Evolutionary conservation across 2,329 filamentous ascomycete genomes (phyloP).

Genomic region (Claviceps pusilla): DNA sequence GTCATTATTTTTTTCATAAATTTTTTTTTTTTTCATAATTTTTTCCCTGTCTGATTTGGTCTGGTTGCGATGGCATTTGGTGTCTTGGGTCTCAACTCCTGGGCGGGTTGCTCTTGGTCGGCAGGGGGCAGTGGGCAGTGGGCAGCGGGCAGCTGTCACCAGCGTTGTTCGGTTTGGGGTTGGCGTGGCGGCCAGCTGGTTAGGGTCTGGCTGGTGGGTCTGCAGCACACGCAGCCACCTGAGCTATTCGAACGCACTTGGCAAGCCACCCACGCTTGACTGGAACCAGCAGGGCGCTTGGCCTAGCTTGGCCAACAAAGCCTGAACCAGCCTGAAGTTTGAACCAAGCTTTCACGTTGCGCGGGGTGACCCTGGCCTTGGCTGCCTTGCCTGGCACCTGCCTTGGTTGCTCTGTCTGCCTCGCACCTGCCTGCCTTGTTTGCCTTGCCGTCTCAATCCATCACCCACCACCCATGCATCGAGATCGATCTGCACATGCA

Average conservation of each 20-base stretch:
- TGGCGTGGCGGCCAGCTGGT: not conserved
- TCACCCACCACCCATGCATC: not conserved
- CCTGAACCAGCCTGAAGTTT: not conserved
- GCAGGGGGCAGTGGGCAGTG: too few species aligned
- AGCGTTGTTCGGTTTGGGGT: not conserved
- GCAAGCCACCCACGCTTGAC: not conserved
- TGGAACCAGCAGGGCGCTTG: not conserved
- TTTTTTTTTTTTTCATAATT: not conserved
- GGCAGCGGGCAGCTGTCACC: too few species aligned
- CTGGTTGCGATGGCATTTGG: too few species aligned
- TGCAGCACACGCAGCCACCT: not conserved
- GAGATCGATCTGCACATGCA: conserved; percentile 6
- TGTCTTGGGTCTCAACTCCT: too few species aligned
- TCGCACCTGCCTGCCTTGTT: not conserved
- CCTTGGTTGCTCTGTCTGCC: not conserved
- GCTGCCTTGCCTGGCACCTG: not conserved
- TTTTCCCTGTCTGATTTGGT: too few species aligned
- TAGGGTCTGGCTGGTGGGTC: not conserved
- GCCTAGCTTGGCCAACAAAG: not conserved
- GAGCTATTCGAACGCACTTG: not conserved
- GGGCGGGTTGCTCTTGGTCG: too few species aligned
- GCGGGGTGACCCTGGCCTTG: not conserved
- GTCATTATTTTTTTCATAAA: not conserved
- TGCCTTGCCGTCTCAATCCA: too few species aligned
- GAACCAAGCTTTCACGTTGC: not conserved